phyloP scores from a whole-genome alignment of 805 yeast species.

The Candida quercuum region DNA sequence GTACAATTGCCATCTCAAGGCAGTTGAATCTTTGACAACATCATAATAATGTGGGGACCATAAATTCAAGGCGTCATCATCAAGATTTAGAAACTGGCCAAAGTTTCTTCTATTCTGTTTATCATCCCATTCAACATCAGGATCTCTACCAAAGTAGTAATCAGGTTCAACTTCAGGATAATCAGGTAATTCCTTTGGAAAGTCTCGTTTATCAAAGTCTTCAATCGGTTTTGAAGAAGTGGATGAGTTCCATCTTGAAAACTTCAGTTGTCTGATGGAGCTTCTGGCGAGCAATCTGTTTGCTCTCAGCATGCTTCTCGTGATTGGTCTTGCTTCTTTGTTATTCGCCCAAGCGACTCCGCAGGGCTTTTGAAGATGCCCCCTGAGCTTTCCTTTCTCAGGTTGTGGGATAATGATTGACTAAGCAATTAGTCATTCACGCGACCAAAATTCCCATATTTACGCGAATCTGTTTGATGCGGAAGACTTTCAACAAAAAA shows the following conservation, averaged over 20 bases:
- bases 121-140: slow-evolving; percentile 71
- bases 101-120: slow-evolving; percentile 76
- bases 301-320: neutral
- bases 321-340: no score
- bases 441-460: no score
- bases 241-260: no score
- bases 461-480: no score
- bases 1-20: slow-evolving; percentile 49
- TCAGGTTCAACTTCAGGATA: slow-evolving; percentile 58
- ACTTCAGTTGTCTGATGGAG: no score
- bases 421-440: no score
- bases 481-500: neutral
- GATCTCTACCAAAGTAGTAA: slow-evolving; percentile 62
- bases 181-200: slow-evolving; percentile 25
- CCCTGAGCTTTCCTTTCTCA: neutral
- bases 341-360: no score
- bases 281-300: no score
- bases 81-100: slow-evolving; percentile 64
- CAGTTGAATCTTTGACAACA: slow-evolving; percentile 52
- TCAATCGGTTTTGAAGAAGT: neutral
- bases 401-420: no score
- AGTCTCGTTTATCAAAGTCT: neutral
- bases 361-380: neutral
- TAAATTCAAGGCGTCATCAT: slow-evolving; percentile 70
- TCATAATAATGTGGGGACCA: slow-evolving; percentile 83